phyloP scores from a whole-genome alignment of 1,284 basidiomycete species.

The Tremellales sp. region DNA sequence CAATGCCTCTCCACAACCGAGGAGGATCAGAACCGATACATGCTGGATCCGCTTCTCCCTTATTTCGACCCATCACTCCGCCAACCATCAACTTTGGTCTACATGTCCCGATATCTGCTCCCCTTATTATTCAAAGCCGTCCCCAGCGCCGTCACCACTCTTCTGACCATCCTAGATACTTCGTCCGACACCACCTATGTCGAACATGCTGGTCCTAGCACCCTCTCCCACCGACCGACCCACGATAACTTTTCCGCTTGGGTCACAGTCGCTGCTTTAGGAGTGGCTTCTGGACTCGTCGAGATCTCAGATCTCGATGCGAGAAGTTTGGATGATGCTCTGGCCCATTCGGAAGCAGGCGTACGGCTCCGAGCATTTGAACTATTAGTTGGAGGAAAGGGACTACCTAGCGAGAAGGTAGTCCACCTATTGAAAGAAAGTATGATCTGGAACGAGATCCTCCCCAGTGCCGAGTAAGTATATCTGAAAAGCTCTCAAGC shows the following conservation, averaged over 20 bases:
- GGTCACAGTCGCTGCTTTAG: constrained; percentile 36
- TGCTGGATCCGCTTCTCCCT: constrained; percentile 25
- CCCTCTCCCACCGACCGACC: neutral
- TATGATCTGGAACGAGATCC: constrained; percentile 23
- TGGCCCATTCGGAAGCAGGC: constrained; percentile 27
- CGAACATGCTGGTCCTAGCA: too few relatives aligned
- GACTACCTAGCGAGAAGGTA: constrained; percentile 15
- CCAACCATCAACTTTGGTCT: constrained; percentile 12
- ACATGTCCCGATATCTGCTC: constrained; percentile 33
- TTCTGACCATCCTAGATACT: constrained; percentile 21
- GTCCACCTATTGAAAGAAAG: constrained; percentile 28
- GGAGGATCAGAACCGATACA: constrained; percentile 5
- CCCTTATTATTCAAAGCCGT: constrained; percentile 26
- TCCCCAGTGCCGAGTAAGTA: constrained; percentile 35
- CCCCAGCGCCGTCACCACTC: constrained; percentile 6
- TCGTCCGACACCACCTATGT: neutral
- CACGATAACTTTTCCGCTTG: constrained; percentile 27
- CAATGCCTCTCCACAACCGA: neutral
- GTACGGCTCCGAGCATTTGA: constrained; percentile 37
- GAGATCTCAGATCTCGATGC: constrained; percentile 21
- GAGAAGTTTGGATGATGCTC: constrained; percentile 22
- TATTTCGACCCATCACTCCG: constrained; percentile 15
- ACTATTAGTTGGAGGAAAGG: constrained; percentile 29
- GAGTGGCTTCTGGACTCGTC: constrained; percentile 25
- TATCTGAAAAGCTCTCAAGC: neutral